phyloP scores from a whole-genome alignment of 2,329 filamentous ascomycete genomes.

The Ophiocordyceps camponoti-leonardi region DNA sequence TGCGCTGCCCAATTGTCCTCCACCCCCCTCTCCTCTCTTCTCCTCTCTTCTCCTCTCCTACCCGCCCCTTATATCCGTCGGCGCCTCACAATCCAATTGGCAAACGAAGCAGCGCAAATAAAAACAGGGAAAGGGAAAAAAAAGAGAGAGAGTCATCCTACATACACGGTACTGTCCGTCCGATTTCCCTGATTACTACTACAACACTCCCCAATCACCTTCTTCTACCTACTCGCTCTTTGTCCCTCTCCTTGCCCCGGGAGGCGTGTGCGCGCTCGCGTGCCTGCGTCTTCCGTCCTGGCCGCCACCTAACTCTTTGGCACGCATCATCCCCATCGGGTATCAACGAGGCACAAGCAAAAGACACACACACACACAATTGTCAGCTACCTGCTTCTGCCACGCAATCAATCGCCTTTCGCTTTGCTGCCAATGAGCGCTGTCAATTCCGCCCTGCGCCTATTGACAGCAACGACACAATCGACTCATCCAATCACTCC shows the following conservation, averaged over 20 bases:
- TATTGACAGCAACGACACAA: neutral
- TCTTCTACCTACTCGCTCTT: neutral
- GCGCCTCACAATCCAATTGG: neutral
- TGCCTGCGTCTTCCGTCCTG: constrained; percentile 5
- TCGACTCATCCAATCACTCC: neutral
- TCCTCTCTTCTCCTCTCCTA: no score
- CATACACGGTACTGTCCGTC: no score
- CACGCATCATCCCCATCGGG: constrained; percentile 5
- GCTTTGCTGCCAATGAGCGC: neutral
- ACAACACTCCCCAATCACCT: neutral
- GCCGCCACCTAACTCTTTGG: constrained; percentile 4
- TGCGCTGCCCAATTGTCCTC: neutral
- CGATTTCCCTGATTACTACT: neutral
- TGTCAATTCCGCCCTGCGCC: neutral
- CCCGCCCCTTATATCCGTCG: no score
- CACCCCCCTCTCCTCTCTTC: no score
- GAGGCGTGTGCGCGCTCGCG: constrained; percentile 3
- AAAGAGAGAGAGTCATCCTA: no score
- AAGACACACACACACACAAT: no score
- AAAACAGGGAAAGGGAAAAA: neutral
- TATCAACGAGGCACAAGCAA: constrained; percentile 4
- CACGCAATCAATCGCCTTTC: neutral
- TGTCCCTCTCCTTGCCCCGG: constrained; percentile 1
- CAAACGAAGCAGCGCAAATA: neutral
- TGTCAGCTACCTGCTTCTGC: neutral